Conservation (phyloP, 2,329 filamentous ascomycete genomes). For the Diaporthe citri region DNA sequence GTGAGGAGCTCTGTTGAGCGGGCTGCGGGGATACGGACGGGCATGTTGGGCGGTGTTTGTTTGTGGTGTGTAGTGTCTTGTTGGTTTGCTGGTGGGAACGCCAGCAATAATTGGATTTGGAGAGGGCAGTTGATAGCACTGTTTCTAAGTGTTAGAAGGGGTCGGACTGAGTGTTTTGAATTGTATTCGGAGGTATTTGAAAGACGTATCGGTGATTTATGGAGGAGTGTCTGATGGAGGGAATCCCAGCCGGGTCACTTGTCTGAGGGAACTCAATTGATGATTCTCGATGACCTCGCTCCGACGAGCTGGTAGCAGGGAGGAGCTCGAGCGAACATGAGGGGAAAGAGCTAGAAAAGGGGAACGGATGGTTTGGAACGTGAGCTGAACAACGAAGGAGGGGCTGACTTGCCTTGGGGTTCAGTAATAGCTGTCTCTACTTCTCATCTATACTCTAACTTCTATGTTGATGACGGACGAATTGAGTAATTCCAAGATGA, state of each 20-base stretch:
- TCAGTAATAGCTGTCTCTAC: not conserved
- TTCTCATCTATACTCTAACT: conserved; percentile 16
- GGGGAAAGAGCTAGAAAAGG: not conserved
- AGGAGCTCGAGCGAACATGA: not conserved
- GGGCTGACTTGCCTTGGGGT: conserved; percentile 2
- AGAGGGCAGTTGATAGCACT: not conserved
- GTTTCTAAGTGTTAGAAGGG: not conserved
- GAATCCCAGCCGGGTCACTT: not conserved
- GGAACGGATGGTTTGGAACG: not conserved
- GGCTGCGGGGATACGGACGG: conserved; percentile 64
- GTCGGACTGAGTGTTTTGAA: too few relatives aligned
- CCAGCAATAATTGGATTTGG: not conserved
- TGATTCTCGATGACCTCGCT: not conserved
- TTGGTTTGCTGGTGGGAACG: conserved; percentile 4
- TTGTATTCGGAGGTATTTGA: not conserved
- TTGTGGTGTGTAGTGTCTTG: not conserved
- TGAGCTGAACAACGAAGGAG: not conserved
- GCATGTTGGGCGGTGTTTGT: conserved; percentile 54
- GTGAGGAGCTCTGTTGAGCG: conserved; percentile 62
- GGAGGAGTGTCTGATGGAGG: not conserved
- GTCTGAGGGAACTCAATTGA: not conserved
- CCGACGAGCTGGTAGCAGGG: not conserved
- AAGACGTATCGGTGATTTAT: not conserved
- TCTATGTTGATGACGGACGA: not conserved
- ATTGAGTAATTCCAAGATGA: not conserved